Evolutionary conservation across 441 rosid genomes (phyloP).

Genomic region (Erysimum pusillum): DNA sequence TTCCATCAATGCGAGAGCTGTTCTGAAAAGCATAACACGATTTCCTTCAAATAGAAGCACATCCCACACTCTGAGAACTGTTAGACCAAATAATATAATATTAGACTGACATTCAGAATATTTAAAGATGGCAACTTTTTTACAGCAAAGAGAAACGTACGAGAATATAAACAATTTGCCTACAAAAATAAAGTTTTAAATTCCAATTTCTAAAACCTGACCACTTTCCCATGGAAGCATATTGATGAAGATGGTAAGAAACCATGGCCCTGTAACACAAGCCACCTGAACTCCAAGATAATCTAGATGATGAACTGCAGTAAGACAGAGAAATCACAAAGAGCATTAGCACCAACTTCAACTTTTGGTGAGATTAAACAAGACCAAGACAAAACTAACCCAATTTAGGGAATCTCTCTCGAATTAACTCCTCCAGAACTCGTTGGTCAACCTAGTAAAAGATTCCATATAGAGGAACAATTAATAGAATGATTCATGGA

Average conservation of each 20-base stretch:
- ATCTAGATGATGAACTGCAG: conserved; percentile 96
- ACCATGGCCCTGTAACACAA: conserved; percentile 99
- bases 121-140: background rate
- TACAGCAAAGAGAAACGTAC: conserved; percentile 7
- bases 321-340: conserved; percentile 39
- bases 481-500: background rate
- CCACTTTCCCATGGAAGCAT: conserved; percentile 99
- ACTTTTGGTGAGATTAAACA: conserved; percentile 10
- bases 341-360: conserved; percentile 36
- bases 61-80: conserved; percentile 99
- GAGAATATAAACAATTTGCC: background rate
- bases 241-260: conserved; percentile 97
- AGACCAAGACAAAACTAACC: conserved; percentile 57
- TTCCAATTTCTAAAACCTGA: conserved; percentile 71
- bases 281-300: conserved; percentile 97
- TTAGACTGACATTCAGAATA: conserved; percentile 7
- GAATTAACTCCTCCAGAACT: conserved; percentile 93
- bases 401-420: conserved; percentile 93
- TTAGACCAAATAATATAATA: conserved; percentile 10
- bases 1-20: conserved; percentile 97
- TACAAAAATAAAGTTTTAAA: conserved; percentile 2
- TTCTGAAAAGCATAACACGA: conserved; percentile 94
- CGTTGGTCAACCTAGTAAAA: conserved; percentile 91
- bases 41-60: conserved; percentile 98
- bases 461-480: conserved; percentile 34